Evolutionary conservation across 306 rosid species (phyloP).

Genomic region (Gleditsia sinensis): DNA sequence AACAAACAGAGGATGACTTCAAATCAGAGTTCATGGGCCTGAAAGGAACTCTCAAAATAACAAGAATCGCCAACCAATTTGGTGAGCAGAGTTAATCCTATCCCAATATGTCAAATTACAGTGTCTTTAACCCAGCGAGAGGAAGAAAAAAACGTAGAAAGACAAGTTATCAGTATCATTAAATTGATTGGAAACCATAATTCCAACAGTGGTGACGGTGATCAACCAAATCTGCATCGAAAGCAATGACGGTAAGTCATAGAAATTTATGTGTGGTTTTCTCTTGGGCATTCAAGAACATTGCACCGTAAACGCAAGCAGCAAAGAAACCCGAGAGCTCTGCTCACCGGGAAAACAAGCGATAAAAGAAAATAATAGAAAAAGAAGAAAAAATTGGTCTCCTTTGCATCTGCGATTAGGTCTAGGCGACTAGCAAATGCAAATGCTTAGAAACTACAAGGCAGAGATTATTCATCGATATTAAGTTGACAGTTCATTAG

Average conservation of each 20-base stretch:
- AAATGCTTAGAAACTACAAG: background rate
- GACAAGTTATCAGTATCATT: too few species aligned
- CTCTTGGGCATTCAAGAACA: background rate
- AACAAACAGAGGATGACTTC: background rate
- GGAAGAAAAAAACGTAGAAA: too few species aligned
- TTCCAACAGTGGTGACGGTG: too few species aligned
- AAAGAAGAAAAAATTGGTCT: too few species aligned
- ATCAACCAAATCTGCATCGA: too few species aligned
- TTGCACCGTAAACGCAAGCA: background rate
- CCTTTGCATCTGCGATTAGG: too few species aligned
- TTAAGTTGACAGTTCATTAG: background rate
- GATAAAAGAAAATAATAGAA: too few species aligned
- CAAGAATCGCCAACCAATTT: background rate
- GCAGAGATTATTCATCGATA: background rate
- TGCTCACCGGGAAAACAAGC: too few species aligned
- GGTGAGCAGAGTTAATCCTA: constrained; percentile 2
- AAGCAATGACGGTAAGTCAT: background rate
- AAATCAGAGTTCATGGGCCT: background rate
- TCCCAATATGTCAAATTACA: constrained; percentile 7
- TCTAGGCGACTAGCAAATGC: background rate
- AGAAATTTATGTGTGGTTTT: background rate
- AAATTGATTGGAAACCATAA: too few species aligned
- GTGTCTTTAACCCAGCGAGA: background rate
- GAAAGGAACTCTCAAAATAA: background rate
- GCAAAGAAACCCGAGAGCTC: background rate